Base-by-base conservation (phyloP, 2,329 filamentous ascomycete genomes). In the Diaporthe helianthi region DNA sequence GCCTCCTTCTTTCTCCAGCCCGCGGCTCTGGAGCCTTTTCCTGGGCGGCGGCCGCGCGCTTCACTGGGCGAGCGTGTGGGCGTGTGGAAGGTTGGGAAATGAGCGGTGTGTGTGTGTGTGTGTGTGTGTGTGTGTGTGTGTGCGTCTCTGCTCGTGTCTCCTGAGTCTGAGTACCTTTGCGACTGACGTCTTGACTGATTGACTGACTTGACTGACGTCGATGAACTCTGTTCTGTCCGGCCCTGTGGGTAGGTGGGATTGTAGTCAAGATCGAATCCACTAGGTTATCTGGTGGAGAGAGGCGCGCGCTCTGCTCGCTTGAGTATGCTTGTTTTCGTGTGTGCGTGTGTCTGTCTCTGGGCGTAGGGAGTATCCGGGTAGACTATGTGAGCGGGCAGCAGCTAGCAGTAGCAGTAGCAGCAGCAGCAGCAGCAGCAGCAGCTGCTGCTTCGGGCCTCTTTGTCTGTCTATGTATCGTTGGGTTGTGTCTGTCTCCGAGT, bases 1-100 rank as follows among this genome's bases (percentile, higher is more conserved):
- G n/a, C n/a, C 44, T 47, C 2, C 9, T n/a, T 47, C 44, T 47
- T n/a, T n/a, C n/a, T n/a, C n/a, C 44, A 47, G 58, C 58, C 58
- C 58, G 38, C 58, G 41, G 58, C 58, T 61, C 26, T 61, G 58
- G 29, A 17, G 58, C 58, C 41, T 47, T 61, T n/a, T n/a, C n/a
- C n/a, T n/a, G n/a, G n/a, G n/a, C n/a, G n/a, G n/a, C n/a, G n/a
- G n/a, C 41, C 58, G 41, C 29, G 41, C 13, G 38, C 58, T 24
- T 41, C 41, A 41, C 58, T 61, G 24, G 19, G n/a, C n/a, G n/a
- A n/a, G n/a, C n/a, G n/a, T n/a, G n/a, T n/a, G n/a, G n/a, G n/a
- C n/a, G n/a, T n/a, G n/a, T n/a, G n/a, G n/a, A n/a, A n/a, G n/a
- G n/a, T n/a, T n/a, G n/a, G n/a, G n/a, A n/a, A n/a, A n/a, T n/a